Evolutionary conservation across 2,329 filamentous ascomycete genomes (phyloP).

Genomic region (Shiraia bambusicola): DNA sequence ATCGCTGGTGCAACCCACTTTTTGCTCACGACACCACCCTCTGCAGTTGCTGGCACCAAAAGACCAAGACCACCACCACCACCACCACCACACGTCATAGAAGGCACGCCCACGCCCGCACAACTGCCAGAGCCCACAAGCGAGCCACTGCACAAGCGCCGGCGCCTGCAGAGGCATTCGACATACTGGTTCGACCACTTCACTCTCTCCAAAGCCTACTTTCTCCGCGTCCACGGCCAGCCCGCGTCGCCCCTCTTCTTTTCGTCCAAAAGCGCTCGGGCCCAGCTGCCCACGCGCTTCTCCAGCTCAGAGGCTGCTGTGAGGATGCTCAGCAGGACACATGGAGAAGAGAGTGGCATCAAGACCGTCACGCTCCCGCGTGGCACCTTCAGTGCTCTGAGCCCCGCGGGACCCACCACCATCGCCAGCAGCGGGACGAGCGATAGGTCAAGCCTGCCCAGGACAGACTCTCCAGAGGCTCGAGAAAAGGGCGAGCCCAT

Average conservation of each 20-base stretch:
- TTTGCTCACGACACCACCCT: constrained; percentile 13
- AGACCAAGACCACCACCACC: too few relatives aligned
- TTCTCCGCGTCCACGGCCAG: constrained; percentile 27
- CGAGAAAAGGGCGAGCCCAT: constrained; percentile 52
- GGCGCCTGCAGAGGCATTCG: constrained; percentile 29
- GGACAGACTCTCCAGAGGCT: constrained; percentile 55
- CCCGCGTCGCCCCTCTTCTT: constrained; percentile 57
- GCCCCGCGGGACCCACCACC: constrained; percentile 47
- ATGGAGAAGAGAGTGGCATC: constrained; percentile 51
- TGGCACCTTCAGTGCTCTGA: constrained; percentile 46
- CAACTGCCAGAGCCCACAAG: constrained; percentile 16
- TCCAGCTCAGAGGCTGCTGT: constrained; percentile 59
- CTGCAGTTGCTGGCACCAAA: constrained; percentile 25
- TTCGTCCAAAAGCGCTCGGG: constrained; percentile 47
- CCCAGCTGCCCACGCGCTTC: constrained; percentile 55
- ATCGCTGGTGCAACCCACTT: background rate
- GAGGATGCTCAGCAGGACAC: constrained; percentile 58
- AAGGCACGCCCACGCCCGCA: constrained; percentile 4
- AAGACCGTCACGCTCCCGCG: constrained; percentile 56
- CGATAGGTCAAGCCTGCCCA: constrained; percentile 55
- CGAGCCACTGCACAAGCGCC: constrained; percentile 42
- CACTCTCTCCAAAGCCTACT: constrained; percentile 25
- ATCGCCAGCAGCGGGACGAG: constrained; percentile 57
- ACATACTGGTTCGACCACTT: constrained; percentile 43
- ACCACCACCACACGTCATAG: too few relatives aligned